Conservation (phyloP, 2,329 filamentous ascomycete species). For the Penicillium sp. region DNA sequence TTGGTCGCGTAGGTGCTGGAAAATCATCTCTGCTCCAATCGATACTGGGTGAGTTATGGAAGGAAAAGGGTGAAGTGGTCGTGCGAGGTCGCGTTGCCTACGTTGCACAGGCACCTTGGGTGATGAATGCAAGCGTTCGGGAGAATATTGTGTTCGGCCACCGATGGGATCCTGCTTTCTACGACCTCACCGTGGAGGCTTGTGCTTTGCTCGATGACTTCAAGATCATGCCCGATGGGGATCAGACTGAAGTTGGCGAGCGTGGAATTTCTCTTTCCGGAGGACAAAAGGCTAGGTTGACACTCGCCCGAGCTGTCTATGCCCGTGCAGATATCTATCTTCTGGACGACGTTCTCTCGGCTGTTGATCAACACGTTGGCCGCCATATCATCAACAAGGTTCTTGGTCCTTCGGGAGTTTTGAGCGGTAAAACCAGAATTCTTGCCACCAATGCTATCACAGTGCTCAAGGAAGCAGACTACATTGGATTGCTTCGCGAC, state of each 20-base stretch:
- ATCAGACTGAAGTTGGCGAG: constrained; percentile 95
- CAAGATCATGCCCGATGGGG: constrained; percentile 86
- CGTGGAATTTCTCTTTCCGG: constrained; percentile 94
- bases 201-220: constrained; percentile 93
- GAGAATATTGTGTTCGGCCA: constrained; percentile 98
- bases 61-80: constrained; percentile 77
- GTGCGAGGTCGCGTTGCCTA: constrained; percentile 84
- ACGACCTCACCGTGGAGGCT: constrained; percentile 86
- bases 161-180: constrained; percentile 89
- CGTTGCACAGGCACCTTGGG: constrained; percentile 90
- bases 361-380: constrained; percentile 97
- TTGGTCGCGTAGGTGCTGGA: constrained; percentile 90
- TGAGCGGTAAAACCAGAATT: constrained; percentile 84
- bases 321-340: constrained; percentile 95
- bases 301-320: constrained; percentile 90
- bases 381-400: constrained; percentile 94
- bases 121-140: constrained; percentile 95
- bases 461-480: constrained; percentile 84
- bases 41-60: constrained; percentile 89
- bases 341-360: constrained; percentile 89
- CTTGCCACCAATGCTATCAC: constrained; percentile 94
- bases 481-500: constrained; percentile 80
- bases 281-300: constrained; percentile 92
- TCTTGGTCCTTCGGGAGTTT: constrained; percentile 77
- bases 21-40: constrained; percentile 92